Base-by-base conservation (phyloP, 805 yeast species). In the Nakazawaea wickerhamii region DNA sequence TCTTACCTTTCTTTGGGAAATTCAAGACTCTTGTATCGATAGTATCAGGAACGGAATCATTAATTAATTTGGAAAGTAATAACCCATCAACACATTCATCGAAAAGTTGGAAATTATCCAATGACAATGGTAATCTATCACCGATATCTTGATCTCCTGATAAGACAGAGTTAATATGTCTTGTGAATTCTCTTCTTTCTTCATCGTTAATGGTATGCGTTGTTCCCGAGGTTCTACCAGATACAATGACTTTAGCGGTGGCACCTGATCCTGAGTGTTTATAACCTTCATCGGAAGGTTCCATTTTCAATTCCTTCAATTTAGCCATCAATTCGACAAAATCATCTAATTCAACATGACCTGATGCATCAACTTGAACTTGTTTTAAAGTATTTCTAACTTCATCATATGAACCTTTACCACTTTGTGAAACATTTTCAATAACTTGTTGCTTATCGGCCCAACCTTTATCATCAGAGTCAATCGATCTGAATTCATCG, bases 31-130 rank as follows among this genome's bases (percentile, higher is more conserved):
- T 85, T 8, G 97, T 90, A 68, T 93, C 99, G 55, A 93, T 93
- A 9, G 99, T 93, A 65, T 93, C 96, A 7, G 98, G 96, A 26
- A 93, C 99, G 25, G 97, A 88, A 65, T 93, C 99, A 61, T 93
- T 93, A 62, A 93, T 89, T 59, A 93, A 80, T 63, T 88, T 86
- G 17, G 98, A 89, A 45, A 93, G 70, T 21, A 93, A 89, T 55
- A 93, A 71, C 51, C 99, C 98, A 63, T 93, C 99, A 51, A 88
- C 78, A 67, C 96, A 88, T 65, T 93, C 98, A 63, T 93, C 99
- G 58, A 93, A 93, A 45, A 93, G 73, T 68, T 93, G 98, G 70
- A 93, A 93, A 40, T 88, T 82, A 49, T 93, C 95, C 8, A 95
- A 79, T 52, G 95, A 95, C 56, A 93, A 81, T 13, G 99, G 99